Base-by-base conservation (phyloP, 768 basidiomycete species). In the Naematelia aurantialba region DNA sequence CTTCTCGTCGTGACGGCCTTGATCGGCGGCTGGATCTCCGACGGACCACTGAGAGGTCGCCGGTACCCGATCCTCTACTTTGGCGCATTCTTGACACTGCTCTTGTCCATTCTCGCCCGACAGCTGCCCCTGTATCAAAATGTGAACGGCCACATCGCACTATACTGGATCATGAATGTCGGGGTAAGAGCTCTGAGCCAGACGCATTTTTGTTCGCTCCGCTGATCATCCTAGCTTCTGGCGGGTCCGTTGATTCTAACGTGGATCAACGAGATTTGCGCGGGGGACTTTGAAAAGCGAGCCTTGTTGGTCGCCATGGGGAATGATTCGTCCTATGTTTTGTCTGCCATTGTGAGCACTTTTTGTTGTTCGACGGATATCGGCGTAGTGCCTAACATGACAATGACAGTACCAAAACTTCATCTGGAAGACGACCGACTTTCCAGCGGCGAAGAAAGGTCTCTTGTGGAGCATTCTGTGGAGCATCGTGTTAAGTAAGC, bases 401-500 rank as follows among this genome's bases (percentile, higher is more conserved):
- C 34, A 39, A 39, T 8, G 34, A 39, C 34, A 39, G 34, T 39
- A 39, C 17, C 34, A 39, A 39, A 68, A 72, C 58, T 68, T 72
- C 45, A 60, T 64, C 17, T 72, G 70, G 70, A 68, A 68, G 31
- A 66, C 64, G 8, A 55, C 48, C 22, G 52, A 63, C 25, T 68
- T 66, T 60, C 69, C 69, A 4, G 46, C 50, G 8, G 68, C 68
- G 17, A 27, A 50, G 17, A 70, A 70, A 45, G 68, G 68, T 39
- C 34, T 39, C 34, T 17, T 39, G 2, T 65, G 57, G 63, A 67
- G 0, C 67, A 59, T 57, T 52, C 60, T 1, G 26, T 67, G 11
- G 19, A 65, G 64, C 55, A 34, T 56, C 17, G 25, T 60, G 5
- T 52, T 70, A 27, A 65, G 63, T 67, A 44, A 64, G 66, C 34